Evolutionary conservation across 176 grass and related monocot species (phyloP), one percentile per base, ranked within the genome.

Genomic region (Areca catechu): DNA sequence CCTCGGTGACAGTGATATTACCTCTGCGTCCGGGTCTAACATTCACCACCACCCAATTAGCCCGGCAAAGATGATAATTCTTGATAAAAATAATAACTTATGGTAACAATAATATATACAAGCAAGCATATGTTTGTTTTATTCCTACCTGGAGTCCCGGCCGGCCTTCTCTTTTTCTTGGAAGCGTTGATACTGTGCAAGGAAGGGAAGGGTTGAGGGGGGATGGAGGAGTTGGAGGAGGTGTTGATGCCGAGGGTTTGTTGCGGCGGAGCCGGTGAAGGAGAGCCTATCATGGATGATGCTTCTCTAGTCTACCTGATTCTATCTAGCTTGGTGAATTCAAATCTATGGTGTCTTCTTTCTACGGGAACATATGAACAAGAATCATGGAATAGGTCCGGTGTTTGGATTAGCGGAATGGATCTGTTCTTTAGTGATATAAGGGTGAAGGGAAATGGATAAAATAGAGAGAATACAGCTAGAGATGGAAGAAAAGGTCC

Each of bases 1-100:
- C 57, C 71, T 74, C 50, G 92, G 92, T 20, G 92, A 97, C 17
- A 97, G 75, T 14, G 86, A 82, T 65, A 97, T 83, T 74, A 97
- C 92, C 86, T 97, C 86, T 18, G 92, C 86, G 67, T 97, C 92
- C 5, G 86, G 86, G 71, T 97, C 92, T 96, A 49, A 47, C 3
- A 19, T 53, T 21, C 51, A 0, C 54, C 51, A 0, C 54, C 37
- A 48, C 48, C 19, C 15, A 18, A 24, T 15, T 57, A 55, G 28
- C 5, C n/a, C 48, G 5, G 1, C 30, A 37, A 37, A 37, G 9
- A 43, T 43, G 34, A 43, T 43, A 29, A 29, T 29, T 29, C 27
- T 29, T 29, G 5, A 29, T 6, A 5, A 29, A 5, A 29, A 20
- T 55, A 69, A 54, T 76, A 76, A 43, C 3, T 49, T 57, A 3